Percentiles rank a stretch among this genome's conserved stretches.
Evolutionary conservation across 1,284 basidiomycete genomes (phyloP).

Genomic region (Abortiporus biennis): DNA sequence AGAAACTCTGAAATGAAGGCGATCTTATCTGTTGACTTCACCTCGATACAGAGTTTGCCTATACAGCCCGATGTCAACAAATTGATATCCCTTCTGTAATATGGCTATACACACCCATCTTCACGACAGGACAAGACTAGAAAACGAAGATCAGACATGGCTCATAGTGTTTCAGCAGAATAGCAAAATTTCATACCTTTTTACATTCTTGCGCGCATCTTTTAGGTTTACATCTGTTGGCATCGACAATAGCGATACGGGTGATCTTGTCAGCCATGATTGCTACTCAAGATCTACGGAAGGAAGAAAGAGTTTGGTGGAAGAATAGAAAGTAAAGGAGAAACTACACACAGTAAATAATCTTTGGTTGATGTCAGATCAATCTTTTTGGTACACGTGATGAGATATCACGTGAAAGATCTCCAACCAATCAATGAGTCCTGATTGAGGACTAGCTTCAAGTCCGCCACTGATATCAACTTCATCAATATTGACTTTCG

Average conservation of each 20-base stretch:
- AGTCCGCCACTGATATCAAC: no score
- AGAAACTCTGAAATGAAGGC: constrained; percentile 96
- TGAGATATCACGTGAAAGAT: no score
- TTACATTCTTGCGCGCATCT: constrained; percentile 90
- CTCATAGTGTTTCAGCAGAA: background rate
- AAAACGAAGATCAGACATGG: constrained; percentile 3
- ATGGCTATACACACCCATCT: constrained; percentile 72
- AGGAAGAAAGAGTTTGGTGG: no score
- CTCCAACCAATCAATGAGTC: no score
- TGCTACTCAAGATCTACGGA: no score
- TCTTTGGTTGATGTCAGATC: no score
- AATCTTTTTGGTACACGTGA: no score
- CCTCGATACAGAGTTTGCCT: constrained; percentile 98
- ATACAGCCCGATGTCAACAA: background rate
- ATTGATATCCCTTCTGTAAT: background rate
- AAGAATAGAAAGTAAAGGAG: no score
- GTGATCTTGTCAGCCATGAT: constrained; percentile 94
- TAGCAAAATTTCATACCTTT: constrained; percentile 47
- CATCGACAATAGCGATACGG: constrained; percentile 90
- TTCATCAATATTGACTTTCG: no score
- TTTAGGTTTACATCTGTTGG: constrained; percentile 93
- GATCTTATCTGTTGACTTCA: constrained; percentile 90
- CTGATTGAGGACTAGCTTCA: no score
- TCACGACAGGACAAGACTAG: constrained; percentile 94
- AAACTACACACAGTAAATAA: no score